A percentile compares a stretch with the other conserved stretches of the same genome.
Evolutionary conservation across 495 filamentous ascomycete genomes (phyloP).

Genomic region (Cenococcum geophilum): DNA sequence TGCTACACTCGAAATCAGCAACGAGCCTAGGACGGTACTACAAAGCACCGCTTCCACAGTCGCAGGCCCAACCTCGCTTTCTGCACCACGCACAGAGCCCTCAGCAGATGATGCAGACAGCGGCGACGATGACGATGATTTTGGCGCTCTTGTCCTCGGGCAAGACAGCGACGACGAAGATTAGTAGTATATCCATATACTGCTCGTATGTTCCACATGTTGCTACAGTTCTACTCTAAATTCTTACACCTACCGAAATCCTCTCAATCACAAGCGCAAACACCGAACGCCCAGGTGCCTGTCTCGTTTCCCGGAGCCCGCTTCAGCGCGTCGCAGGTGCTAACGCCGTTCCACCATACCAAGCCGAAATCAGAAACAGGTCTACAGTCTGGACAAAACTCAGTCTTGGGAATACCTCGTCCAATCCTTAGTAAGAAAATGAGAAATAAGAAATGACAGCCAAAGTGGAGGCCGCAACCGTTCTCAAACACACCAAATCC

Average conservation of each 20-base stretch:
- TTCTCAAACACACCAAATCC: background rate
- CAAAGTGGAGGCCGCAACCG: too few relatives aligned
- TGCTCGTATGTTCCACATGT: background rate
- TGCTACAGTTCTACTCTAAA: background rate
- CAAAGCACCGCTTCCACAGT: background rate
- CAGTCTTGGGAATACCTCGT: too few relatives aligned
- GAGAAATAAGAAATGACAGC: too few relatives aligned
- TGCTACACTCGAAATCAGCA: too few relatives aligned
- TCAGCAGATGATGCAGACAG: background rate
- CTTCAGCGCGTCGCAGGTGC: too few relatives aligned
- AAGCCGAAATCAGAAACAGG: too few relatives aligned
- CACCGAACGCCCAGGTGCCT: background rate
- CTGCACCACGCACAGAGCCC: background rate
- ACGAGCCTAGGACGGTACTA: background rate
- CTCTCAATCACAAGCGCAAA: background rate
- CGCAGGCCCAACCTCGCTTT: too few relatives aligned
- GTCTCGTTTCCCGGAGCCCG: too few relatives aligned
- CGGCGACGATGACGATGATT: constrained; percentile 22
- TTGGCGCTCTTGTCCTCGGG: constrained; percentile 24
- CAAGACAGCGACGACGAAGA: constrained; percentile 28
- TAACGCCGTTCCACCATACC: too few relatives aligned
- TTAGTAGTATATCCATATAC: background rate
- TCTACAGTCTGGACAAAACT: too few relatives aligned
- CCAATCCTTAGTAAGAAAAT: too few relatives aligned
- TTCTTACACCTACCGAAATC: background rate